Conservation (phyloP, 78 protist genomes). For the Polysphondylium violaceum region DNA sequence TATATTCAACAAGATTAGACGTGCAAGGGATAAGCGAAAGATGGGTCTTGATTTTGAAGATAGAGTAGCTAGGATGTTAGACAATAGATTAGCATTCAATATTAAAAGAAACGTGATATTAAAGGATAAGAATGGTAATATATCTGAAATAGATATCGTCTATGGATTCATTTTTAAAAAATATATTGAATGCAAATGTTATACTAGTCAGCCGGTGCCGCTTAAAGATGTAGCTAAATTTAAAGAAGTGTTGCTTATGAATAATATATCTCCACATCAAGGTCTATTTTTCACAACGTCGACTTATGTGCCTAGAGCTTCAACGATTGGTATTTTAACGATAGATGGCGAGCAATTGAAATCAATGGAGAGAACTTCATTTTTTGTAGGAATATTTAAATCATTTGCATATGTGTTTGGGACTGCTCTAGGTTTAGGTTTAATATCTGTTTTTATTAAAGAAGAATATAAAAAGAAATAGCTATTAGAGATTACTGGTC, state of each 20-base stretch:
- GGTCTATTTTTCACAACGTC: constrained; percentile 56
- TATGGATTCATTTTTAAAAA: constrained; percentile 58
- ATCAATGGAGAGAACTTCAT: constrained; percentile 20
- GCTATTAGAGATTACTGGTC: too few species aligned
- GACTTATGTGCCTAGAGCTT: constrained; percentile 49
- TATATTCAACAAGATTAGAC: too few species aligned
- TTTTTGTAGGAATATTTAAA: background rate
- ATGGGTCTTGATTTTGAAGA: constrained; percentile 49
- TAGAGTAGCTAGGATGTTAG: constrained; percentile 20
- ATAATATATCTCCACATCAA: background rate
- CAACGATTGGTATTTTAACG: constrained; percentile 37
- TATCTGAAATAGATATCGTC: constrained; percentile 74
- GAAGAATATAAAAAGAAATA: too few species aligned
- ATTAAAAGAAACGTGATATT: constrained; percentile 55
- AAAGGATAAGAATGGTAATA: constrained; percentile 33
- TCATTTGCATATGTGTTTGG: background rate
- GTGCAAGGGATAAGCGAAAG: too few species aligned
- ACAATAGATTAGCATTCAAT: constrained; percentile 28
- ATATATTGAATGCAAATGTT: constrained; percentile 77
- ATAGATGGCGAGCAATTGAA: constrained; percentile 50
- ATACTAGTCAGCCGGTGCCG: constrained; percentile 40
- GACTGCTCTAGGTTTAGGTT: background rate
- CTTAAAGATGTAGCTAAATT: constrained; percentile 81
- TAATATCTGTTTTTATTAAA: too few species aligned
- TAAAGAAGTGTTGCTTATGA: constrained; percentile 60